Evolutionary conservation across 805 yeast genomes (phyloP), one percentile per base, ranked within the genome.

Genomic region (Debaryomyces maramus): DNA sequence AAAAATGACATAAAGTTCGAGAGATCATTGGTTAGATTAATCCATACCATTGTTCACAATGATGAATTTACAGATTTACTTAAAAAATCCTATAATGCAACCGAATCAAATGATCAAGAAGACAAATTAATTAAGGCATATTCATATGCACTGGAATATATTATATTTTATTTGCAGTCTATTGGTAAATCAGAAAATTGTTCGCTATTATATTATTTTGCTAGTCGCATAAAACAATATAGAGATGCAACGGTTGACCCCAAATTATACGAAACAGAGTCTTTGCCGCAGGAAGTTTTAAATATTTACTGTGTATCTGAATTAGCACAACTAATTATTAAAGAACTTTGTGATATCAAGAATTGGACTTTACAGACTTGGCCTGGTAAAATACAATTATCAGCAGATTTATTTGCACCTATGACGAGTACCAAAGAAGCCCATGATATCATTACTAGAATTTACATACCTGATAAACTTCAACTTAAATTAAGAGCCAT

Each of bases 171-270:
- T 44, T 57, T 88, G 36, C 81, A 75, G 28, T 55, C 76, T 3
- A 73, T 88, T 33, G 82, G 83, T 0, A 78, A 72, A 2, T 73
- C 75, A 32, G 83, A 81, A 21, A 90, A 88, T 50, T 67, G 85
- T 24, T 83, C 91, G 5, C 58, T 88, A 42, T 58, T 89, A 5
- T 88, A 79, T 55, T 88, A 89, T 57, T 65, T 87, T 36, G 80
- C 93, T 0, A 85, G 85, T 43, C 72, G 95, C 39, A 75, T 88
- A 14, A 88, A 88, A 55, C 95, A 87, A 57, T 85, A 81, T 51
- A 72, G 80, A 37, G 95, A 88, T 62, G 73, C 72, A 34, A 70
- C 46, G 17, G 49, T 67, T 3, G 73, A 65, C 4, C 66, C 62
- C 4, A 56, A 52, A 0, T 15, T 45, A 4, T 62, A 61, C 35